Conservation (phyloP, 2,329 filamentous ascomycete genomes). For the Fusarium foetens region DNA sequence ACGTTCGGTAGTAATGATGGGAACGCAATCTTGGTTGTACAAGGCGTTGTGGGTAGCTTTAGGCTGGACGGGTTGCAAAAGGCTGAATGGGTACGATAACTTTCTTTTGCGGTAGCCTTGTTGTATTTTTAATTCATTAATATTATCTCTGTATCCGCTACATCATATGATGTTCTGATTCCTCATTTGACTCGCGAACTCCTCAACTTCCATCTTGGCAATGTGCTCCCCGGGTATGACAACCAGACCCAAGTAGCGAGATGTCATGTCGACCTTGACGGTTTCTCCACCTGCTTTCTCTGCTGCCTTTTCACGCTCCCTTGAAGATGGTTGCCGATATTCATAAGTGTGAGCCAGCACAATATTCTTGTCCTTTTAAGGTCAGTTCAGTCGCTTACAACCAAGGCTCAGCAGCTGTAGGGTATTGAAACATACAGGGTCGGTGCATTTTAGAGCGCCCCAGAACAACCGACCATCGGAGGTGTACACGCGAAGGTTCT, state of each 20-base stretch:
- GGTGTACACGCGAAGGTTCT: slow-evolving; percentile 80
- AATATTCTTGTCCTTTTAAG: slow-evolving; percentile 80
- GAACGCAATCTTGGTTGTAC: slow-evolving; percentile 35
- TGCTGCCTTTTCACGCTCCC: slow-evolving; percentile 55
- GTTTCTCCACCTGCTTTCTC: slow-evolving; percentile 51
- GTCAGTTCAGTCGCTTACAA: neutral
- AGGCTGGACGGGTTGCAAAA: slow-evolving; percentile 38
- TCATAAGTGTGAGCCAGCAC: slow-evolving; percentile 89
- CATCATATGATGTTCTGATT: slow-evolving; percentile 22
- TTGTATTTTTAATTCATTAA: slow-evolving; percentile 46
- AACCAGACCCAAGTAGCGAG: slow-evolving; percentile 87
- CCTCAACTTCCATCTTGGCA: slow-evolving; percentile 87
- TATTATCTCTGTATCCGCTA: slow-evolving; percentile 30
- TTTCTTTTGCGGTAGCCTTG: slow-evolving; percentile 40
- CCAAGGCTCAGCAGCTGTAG: neutral
- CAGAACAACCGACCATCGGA: slow-evolving; percentile 89
- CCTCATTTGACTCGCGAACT: slow-evolving; percentile 68
- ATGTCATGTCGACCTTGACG: slow-evolving; percentile 77
- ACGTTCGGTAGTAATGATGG: slow-evolving; percentile 31
- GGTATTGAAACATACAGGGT: slow-evolving; percentile 70
- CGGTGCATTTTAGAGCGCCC: slow-evolving; percentile 93
- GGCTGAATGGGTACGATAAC: slow-evolving; percentile 36
- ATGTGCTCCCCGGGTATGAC: slow-evolving; percentile 90
- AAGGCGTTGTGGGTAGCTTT: slow-evolving; percentile 45
- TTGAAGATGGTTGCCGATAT: slow-evolving; percentile 78